Evolutionary conservation across 345 rosid species (phyloP), one percentile per base, ranked within the genome.

Genomic region (Eucalyptus caleyi): DNA sequence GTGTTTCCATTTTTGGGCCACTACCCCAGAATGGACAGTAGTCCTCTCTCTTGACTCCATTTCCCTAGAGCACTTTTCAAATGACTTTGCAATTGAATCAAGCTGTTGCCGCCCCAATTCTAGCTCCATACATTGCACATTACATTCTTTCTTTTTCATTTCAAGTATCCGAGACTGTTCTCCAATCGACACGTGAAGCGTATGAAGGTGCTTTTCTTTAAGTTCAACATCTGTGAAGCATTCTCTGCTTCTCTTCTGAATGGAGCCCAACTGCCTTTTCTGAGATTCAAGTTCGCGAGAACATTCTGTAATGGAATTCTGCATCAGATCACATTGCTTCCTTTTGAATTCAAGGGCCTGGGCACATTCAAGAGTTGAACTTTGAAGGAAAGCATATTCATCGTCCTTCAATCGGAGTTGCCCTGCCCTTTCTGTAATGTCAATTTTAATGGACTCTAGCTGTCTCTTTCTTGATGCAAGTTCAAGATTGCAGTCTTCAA

Each of bases 161-260:
- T 91, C 93, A 37, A 92, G 67, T 21, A 72, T 53, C 27, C 4
- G 27, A 34, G 49, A 83, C 87, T 56, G 86, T 87, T 47, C 88
- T 27, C 8, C 49, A 32, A 88, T 51, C 15, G 23, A 67, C 54
- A 50, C 88, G 5, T 77, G 77, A 80, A 90, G 50, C 34, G 90
- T 80, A 86, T 49, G 23, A 49, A 93, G 91, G 37, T 91, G 53
- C 83, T 86, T 50, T 89, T 90, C 87, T 92, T 86, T 91, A 50
- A 87, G 90, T 62, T 88, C 87, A 40, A 88, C 56, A 27, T 90
- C 80, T 50, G 86, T 88, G 37, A 45, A 54, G n/a, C 27, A 24
- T 72, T 24, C 54, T 49, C 88, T 86, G 44, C 89, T 50, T 62
- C 11, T 27, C 45, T 24, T 85, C 60, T 47, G 45, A 27, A 90